These are phyloP conservation scores for Didymosphaeria variabile DNA, from an alignment of 2,329 filamentous ascomycete species.

Conservation along the genomic window DNA sequence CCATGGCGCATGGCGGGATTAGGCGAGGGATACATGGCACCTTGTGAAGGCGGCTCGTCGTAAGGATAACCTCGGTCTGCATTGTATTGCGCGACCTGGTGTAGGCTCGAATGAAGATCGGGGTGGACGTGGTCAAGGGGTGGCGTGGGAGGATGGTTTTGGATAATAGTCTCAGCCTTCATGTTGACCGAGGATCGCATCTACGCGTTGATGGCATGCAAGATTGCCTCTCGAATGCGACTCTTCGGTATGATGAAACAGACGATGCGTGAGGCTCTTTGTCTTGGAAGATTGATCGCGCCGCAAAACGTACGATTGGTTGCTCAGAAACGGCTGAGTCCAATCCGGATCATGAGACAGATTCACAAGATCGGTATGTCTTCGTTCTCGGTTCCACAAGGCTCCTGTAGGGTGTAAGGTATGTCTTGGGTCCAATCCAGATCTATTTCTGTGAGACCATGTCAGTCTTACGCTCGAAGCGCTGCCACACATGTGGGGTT, in stretches of 20 bases:
- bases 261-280: background rate
- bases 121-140: conserved; percentile 33
- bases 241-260: background rate
- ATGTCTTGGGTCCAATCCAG: conserved; percentile 17
- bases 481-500: conserved; percentile 39
- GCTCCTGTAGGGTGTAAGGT: conserved; percentile 19
- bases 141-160: conserved; percentile 49
- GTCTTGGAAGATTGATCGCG: conserved; percentile 6
- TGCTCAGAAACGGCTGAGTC: background rate
- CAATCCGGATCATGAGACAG: background rate
- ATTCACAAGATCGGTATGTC: background rate
- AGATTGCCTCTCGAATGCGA: background rate
- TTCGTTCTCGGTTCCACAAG: conserved; percentile 32
- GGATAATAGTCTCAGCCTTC: conserved; percentile 46
- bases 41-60: conserved; percentile 31
- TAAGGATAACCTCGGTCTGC: conserved; percentile 49
- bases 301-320: conserved; percentile 15
- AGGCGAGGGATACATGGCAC: conserved; percentile 41
- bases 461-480: conserved; percentile 35
- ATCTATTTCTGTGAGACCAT: conserved; percentile 28
- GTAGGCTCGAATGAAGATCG: conserved; percentile 49
- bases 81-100: conserved; percentile 56
- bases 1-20: conserved; percentile 37
- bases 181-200: conserved; percentile 28
- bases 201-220: background rate